Conservation (phyloP, 169 alveolate species). For the Cryptosporidium felis region DNA sequence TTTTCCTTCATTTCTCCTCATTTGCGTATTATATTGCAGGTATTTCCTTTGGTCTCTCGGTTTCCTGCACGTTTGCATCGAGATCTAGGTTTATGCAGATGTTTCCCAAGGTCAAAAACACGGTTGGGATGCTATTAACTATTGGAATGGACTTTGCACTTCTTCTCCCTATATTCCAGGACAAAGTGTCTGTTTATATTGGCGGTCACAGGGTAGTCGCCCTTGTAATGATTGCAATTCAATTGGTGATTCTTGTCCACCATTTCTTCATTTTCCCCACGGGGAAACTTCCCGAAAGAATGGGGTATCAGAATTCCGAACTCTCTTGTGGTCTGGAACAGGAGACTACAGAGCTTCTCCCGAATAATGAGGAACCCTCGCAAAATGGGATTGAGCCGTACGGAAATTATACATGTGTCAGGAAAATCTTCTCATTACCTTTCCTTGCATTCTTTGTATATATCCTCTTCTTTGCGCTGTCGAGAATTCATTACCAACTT, state of each 20-base stretch:
- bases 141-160: slow-evolving; percentile 64
- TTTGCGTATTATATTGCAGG: slow-evolving; percentile 44
- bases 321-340: neutral
- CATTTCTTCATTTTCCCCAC: slow-evolving; percentile 41
- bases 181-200: slow-evolving; percentile 3
- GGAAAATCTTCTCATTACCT: slow-evolving; percentile 28
- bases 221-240: slow-evolving; percentile 9
- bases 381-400: slow-evolving; percentile 31
- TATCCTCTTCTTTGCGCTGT: slow-evolving; percentile 44
- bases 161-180: slow-evolving; percentile 30
- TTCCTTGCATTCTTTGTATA: slow-evolving; percentile 43
- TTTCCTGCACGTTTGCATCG: slow-evolving; percentile 58
- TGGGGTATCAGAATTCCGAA: neutral
- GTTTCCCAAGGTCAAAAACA: slow-evolving; percentile 60
- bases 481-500: slow-evolving; percentile 56
- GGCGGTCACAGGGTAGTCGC: slow-evolving; percentile 20
- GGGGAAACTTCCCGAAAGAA: slow-evolving; percentile 36
- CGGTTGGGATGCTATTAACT: slow-evolving; percentile 61
- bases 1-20: slow-evolving; percentile 7
- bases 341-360: neutral
- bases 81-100: slow-evolving; percentile 70
- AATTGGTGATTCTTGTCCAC: neutral
- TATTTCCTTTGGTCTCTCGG: slow-evolving; percentile 15
- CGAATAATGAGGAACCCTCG: neutral
- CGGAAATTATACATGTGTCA: slow-evolving; percentile 21